Percentiles rank a stretch among this genome's conserved stretches.
phyloP scores from a whole-genome alignment of 2,329 filamentous ascomycete genomes.

The Rutstroemia sp. region DNA sequence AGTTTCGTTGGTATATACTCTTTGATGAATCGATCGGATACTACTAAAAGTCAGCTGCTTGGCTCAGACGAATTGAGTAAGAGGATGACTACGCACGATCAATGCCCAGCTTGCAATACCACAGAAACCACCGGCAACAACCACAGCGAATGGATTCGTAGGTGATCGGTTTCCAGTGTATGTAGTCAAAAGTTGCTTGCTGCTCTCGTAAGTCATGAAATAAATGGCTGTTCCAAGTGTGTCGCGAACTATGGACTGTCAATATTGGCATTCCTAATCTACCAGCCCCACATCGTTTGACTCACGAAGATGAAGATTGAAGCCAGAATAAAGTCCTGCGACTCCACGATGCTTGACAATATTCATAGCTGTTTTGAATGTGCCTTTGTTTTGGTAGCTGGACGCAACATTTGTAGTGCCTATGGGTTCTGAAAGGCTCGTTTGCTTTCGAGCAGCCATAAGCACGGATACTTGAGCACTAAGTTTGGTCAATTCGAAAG shows the following conservation, averaged over 20 bases:
- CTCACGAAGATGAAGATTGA: constrained; percentile 70
- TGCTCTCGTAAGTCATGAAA: constrained; percentile 83
- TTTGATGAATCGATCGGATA: constrained; percentile 72
- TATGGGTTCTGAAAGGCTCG: constrained; percentile 28
- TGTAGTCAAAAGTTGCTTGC: constrained; percentile 73
- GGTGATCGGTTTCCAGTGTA: constrained; percentile 63
- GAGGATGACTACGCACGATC: constrained; percentile 9
- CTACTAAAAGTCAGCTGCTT: constrained; percentile 3
- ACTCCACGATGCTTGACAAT: constrained; percentile 69
- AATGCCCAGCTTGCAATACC: constrained; percentile 75
- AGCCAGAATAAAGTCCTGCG: constrained; percentile 71
- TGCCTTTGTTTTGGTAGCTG: constrained; percentile 73
- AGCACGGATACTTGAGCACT: constrained; percentile 79
- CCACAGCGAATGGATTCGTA: constrained; percentile 72
- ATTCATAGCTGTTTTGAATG: constrained; percentile 66
- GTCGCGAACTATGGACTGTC: constrained; percentile 55
- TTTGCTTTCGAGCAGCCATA: constrained; percentile 52
- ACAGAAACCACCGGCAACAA: constrained; percentile 71
- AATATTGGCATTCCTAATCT: neutral
- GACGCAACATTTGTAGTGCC: constrained; percentile 39
- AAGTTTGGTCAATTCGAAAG: constrained; percentile 84
- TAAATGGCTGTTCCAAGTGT: constrained; percentile 79
- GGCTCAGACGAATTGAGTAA: neutral
- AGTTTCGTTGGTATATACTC: constrained; percentile 78
- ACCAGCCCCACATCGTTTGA: constrained; percentile 10